Evolutionary conservation across 2,329 filamentous ascomycete species (phyloP).

Genomic region (Sporothrix pseudoabietina): DNA sequence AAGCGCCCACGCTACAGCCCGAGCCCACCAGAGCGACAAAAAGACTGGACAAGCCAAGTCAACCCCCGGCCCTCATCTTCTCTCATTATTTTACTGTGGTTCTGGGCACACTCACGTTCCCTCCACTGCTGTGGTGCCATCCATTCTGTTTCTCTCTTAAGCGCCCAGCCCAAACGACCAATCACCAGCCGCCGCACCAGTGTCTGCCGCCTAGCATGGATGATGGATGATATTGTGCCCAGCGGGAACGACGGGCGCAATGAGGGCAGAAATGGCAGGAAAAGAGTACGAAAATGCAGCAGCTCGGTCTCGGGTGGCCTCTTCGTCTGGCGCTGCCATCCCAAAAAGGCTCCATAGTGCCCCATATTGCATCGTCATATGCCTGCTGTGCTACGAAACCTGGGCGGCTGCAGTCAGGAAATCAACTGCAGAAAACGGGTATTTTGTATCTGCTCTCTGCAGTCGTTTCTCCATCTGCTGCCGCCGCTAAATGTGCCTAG

Average conservation of each 20-base stretch:
- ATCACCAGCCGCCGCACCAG: slow-evolving; percentile 23
- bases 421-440: background rate
- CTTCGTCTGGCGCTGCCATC: background rate
- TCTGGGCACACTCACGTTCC: slow-evolving; percentile 1
- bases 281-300: background rate
- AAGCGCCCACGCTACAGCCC: slow-evolving; percentile 23
- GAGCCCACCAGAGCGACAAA: slow-evolving; percentile 1
- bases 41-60: slow-evolving; percentile 5
- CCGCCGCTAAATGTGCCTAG: slow-evolving; percentile 33
- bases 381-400: background rate
- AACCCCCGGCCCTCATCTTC: background rate
- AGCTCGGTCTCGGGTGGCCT: slow-evolving; percentile 5
- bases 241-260: slow-evolving; percentile 4
- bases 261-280: background rate
- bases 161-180: slow-evolving; percentile 32
- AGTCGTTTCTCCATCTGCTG: slow-evolving; percentile 16
- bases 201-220: slow-evolving; percentile 28
- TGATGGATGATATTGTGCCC: slow-evolving; percentile 8
- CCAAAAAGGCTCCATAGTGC: background rate
- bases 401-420: slow-evolving; percentile 29
- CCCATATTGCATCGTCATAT: background rate
- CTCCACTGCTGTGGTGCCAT: slow-evolving; percentile 27
- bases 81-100: background rate
- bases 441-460: background rate
- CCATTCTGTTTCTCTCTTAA: slow-evolving; percentile 22